Evolutionary conservation across 164 flowering plant species (phyloP), one percentile per base, ranked within the genome.

Genomic region (Euptelea pleiosperma): DNA sequence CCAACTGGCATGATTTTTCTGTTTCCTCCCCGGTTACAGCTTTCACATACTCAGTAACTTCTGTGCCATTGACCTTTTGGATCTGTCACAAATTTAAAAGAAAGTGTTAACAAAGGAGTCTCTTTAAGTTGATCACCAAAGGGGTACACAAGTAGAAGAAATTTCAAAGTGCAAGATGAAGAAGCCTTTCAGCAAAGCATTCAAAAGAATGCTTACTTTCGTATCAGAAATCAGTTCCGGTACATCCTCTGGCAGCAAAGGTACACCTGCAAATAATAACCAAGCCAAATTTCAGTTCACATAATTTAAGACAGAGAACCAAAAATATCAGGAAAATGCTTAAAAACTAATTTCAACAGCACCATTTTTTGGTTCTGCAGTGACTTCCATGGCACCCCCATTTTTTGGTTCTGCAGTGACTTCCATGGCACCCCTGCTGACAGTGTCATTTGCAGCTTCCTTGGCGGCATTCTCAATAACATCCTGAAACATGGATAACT

Each of bases 1-100:
- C 83, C 62, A 75, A 21, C 60, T 88, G 86, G 69, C 99, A 94
- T 12, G 65, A 50, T 55, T 62, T 76, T 58, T 66, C 78, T 67
- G 57, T 75, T 66, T 79, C 92, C 62, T 68, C 79, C 64, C 31
- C 49, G 25, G 6, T 34, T 21, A 42, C 74, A 53, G 47, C 68
- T 43, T 58, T 68, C 19, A 34, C 53, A 64, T 46, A 11, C 16
- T 63, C 62, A 37, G 61, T 55, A 15, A 37, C 52, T 53, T 52
- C 58, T 35, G 46, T 35, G 60, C 35, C 60, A 43, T 21, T 65
- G 54, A 16, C 39, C 18, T 19, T 63, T 43, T 48, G 29, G 21
- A 52, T 58, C 91, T 76, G 75, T 52, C 22, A 60, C 41, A 68
- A 18, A 67, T 59, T 51, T 34, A 18, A 52, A 26, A 22, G 8